Conservation (phyloP, 73 alveolate species). For the Tetrahymena malaccensis region DNA sequence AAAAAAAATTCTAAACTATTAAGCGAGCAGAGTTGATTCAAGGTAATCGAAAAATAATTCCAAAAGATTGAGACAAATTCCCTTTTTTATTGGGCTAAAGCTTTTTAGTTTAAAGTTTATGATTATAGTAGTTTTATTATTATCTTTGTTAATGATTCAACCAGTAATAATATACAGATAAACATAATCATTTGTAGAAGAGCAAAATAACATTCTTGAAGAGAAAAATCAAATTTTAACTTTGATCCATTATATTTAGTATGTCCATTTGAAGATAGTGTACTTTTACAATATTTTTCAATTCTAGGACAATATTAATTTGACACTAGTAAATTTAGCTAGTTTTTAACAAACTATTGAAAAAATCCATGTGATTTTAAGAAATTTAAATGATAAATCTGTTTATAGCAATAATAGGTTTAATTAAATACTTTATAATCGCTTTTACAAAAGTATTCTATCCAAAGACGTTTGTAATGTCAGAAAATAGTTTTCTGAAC, state of each 20-base stretch:
- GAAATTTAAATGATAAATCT: no score
- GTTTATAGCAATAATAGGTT: no score
- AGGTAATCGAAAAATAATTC: neutral
- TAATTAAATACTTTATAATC: no score
- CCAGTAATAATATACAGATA: neutral
- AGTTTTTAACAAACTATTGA: neutral
- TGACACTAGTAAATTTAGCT: neutral
- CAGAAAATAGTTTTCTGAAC: no score
- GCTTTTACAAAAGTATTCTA: no score
- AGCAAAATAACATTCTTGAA: neutral
- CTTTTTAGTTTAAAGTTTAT: neutral
- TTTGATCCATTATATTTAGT: neutral
- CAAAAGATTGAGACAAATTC: neutral
- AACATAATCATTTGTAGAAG: neutral
- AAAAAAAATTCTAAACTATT: no score
- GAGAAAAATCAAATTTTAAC: neutral
- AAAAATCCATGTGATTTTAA: neutral
- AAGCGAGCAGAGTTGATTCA: no score
- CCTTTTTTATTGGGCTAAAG: neutral
- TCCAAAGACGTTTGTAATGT: no score
- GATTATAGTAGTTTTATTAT: neutral
- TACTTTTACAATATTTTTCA: neutral
- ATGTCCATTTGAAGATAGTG: neutral
- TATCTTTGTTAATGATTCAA: neutral
- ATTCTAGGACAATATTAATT: neutral